A percentile compares a stretch with the other conserved stretches of the same genome.
These are phyloP conservation scores for Eucalyptus microcorys DNA, from an alignment of 345 rosid genomes.

Conservation along the genomic window DNA sequence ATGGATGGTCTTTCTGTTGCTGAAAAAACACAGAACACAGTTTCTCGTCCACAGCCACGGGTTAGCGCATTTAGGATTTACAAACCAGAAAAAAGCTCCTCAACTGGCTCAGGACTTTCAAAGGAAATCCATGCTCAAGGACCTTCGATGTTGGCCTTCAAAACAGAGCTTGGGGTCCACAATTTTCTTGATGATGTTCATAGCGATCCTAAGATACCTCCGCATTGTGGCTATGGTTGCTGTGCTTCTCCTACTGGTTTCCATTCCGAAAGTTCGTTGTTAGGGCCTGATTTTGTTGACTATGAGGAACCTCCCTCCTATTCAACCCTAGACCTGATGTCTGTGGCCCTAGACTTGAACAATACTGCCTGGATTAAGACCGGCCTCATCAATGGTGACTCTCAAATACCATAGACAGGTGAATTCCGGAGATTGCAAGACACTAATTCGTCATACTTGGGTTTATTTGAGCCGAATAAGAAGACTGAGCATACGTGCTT, in stretches of 20 bases:
- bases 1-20: slow-evolving; percentile 11
- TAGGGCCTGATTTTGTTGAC: slow-evolving; percentile 82
- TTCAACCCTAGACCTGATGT: slow-evolving; percentile 60
- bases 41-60: slow-evolving; percentile 44
- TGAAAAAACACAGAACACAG: slow-evolving; percentile 3
- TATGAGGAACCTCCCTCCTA: slow-evolving; percentile 56
- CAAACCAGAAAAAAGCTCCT: slow-evolving; percentile 19
- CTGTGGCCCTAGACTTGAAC: slow-evolving; percentile 81
- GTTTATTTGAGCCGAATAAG: neutral
- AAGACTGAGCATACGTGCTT: neutral
- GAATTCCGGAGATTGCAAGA: neutral
- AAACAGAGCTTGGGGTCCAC: slow-evolving; percentile 20
- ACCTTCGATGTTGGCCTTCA: slow-evolving; percentile 38
- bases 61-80: slow-evolving; percentile 65
- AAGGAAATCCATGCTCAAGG: slow-evolving; percentile 25
- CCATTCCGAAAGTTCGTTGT: slow-evolving; percentile 15
- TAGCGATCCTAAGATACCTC: slow-evolving; percentile 41
- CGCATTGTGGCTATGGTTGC: slow-evolving; percentile 71
- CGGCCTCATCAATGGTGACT: slow-evolving; percentile 33
- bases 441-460: neutral
- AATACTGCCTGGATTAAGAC: slow-evolving; percentile 81
- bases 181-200: slow-evolving; percentile 39
- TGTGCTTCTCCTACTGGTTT: slow-evolving; percentile 17
- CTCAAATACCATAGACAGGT: neutral
- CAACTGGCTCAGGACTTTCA: slow-evolving; percentile 12